A percentile compares a stretch with the other conserved stretches of the same genome.
These are phyloP conservation scores for Limnanthes douglasii DNA, from an alignment of 345 rosid species.

Conservation along the genomic window DNA sequence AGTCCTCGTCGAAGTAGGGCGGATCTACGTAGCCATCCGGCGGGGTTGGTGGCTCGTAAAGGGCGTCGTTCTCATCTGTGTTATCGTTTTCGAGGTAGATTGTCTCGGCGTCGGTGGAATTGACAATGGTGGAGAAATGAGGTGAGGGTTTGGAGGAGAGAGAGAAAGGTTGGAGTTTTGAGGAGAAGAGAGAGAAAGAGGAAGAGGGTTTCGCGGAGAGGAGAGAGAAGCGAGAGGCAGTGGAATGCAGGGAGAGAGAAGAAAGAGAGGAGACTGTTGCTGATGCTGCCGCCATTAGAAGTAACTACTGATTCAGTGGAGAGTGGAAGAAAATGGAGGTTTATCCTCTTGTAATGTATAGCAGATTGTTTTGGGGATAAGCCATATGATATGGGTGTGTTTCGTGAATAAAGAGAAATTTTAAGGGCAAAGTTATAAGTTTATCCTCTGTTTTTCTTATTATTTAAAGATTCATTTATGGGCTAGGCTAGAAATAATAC, in stretches of 20 bases:
- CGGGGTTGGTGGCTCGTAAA: conserved; percentile 45
- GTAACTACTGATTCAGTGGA: conserved; percentile 1
- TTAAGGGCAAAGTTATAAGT: no score
- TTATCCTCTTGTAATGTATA: conserved; percentile 11
- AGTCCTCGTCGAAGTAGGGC: conserved; percentile 63
- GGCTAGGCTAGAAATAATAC: no score
- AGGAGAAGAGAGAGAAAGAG: conserved; percentile 10
- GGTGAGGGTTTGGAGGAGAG: conserved; percentile 8
- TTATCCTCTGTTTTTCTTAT: no score
- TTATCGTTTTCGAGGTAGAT: conserved; percentile 31
- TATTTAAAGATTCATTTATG: no score
- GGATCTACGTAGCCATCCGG: conserved; percentile 48
- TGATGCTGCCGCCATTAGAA: conserved; percentile 17
- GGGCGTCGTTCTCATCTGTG: conserved; percentile 25
- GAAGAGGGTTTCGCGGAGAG: conserved; percentile 12
- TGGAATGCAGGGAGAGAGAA: conserved; percentile 14
- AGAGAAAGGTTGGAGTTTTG: conserved; percentile 9
- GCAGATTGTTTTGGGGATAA: background rate
- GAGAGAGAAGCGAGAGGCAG: conserved; percentile 14
- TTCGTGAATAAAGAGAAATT: background rate
- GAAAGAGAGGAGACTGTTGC: conserved; percentile 23
- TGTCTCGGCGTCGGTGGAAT: conserved; percentile 26
- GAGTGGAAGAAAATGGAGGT: conserved; percentile 7
- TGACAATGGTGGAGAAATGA: conserved; percentile 11
- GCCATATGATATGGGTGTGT: no score